phyloP scores from a whole-genome alignment of 139 green algal species.

The Chlamydomonas sp. region DNA sequence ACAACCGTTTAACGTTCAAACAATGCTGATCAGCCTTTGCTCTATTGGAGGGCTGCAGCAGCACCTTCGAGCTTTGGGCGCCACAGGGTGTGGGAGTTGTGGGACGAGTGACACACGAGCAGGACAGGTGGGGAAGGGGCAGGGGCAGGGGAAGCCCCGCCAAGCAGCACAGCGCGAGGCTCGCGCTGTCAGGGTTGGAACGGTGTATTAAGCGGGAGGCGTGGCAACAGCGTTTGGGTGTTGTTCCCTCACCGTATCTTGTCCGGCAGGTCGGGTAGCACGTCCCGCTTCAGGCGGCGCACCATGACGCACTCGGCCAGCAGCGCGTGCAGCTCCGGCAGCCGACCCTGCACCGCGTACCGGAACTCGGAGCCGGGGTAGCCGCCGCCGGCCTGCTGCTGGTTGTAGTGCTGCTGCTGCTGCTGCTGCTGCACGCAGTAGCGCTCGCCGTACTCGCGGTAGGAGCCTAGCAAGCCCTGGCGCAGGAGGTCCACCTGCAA shows the following conservation, averaged over 20 bases:
- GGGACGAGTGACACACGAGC: too few species aligned
- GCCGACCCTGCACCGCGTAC: not conserved
- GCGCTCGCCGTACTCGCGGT: slow-evolving; percentile 49
- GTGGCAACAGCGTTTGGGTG: too few species aligned
- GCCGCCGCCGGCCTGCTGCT: not conserved
- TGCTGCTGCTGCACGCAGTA: slow-evolving; percentile 42
- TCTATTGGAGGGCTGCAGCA: too few species aligned
- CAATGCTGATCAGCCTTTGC: too few species aligned
- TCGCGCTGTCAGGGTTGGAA: too few species aligned
- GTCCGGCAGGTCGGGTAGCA: slow-evolving; percentile 50
- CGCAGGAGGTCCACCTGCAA: slow-evolving; percentile 63
- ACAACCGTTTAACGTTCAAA: too few species aligned
- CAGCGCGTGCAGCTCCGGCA: slow-evolving; percentile 46
- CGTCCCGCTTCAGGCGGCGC: slow-evolving; percentile 57
- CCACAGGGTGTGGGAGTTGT: too few species aligned
- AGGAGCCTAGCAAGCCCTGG: slow-evolving; percentile 44
- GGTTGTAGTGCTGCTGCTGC: slow-evolving; percentile 4
- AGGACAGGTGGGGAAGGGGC: not conserved
- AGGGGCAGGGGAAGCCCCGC: not conserved
- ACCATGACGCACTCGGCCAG: slow-evolving; percentile 51
- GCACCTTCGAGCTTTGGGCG: too few species aligned
- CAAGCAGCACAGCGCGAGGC: not conserved
- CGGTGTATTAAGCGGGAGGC: too few species aligned
- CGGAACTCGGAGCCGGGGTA: slow-evolving; percentile 6
- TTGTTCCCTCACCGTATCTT: slow-evolving; percentile 46